Percentiles rank a stretch among this genome's conserved stretches.
Conservation (phyloP, 805 yeast species). For the Monosporozyma unispora region DNA sequence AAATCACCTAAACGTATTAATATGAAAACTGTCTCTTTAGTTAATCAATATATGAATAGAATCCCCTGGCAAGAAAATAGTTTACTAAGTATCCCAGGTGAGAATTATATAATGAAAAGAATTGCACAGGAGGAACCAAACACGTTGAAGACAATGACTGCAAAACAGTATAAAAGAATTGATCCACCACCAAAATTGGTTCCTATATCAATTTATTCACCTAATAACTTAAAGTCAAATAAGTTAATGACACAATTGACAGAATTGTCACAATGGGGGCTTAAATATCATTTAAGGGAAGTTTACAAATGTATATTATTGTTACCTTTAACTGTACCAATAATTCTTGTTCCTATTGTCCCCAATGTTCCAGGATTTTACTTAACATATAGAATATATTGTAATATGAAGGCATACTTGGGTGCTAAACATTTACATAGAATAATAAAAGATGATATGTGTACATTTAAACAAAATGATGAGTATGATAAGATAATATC, state of each 20-base stretch:
- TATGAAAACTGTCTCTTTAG: slow-evolving; percentile 45
- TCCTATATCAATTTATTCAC: slow-evolving; percentile 41
- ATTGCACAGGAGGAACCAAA: slow-evolving; percentile 7
- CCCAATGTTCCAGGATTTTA: slow-evolving; percentile 93
- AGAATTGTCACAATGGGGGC: slow-evolving; percentile 36
- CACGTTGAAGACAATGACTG: slow-evolving; percentile 8
- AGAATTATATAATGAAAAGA: slow-evolving; percentile 39
- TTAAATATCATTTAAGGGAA: slow-evolving; percentile 46
- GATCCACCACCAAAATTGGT: slow-evolving; percentile 8
- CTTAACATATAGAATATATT: slow-evolving; percentile 68
- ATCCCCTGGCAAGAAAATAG: slow-evolving; percentile 78
- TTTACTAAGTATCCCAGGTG: slow-evolving; percentile 67
- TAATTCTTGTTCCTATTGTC: slow-evolving; percentile 72
- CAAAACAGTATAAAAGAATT: slow-evolving; percentile 11
- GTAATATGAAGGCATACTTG: slow-evolving; percentile 67
- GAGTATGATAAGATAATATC: slow-evolving; percentile 12
- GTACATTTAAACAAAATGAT: slow-evolving; percentile 26
- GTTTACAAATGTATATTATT: slow-evolving; percentile 46
- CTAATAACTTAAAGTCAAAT: slow-evolving; percentile 37
- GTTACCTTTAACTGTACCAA: slow-evolving; percentile 71
- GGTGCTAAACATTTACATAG: slow-evolving; percentile 64
- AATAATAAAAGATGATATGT: slow-evolving; percentile 38
- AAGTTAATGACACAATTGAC: slow-evolving; percentile 34
- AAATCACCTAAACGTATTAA: slow-evolving; percentile 49
- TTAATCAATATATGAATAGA: slow-evolving; percentile 45